Percentiles rank a stretch among this genome's conserved stretches.
Evolutionary conservation across 2,329 filamentous ascomycete genomes (phyloP).

Genomic region (Neofusicoccum kwambonambiense): DNA sequence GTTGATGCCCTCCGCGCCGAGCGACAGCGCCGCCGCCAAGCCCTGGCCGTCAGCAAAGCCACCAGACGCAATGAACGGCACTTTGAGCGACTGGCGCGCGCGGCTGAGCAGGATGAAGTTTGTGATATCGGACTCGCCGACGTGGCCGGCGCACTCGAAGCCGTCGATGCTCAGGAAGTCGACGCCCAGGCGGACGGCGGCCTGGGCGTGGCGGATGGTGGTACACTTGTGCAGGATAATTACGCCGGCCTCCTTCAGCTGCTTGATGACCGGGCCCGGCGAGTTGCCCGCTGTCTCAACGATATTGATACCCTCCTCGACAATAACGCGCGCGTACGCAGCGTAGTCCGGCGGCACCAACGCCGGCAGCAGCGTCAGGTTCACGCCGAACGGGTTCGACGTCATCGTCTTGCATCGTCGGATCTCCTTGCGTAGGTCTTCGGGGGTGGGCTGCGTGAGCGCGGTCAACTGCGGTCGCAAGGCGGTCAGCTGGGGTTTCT

Average conservation of each 20-base stretch:
- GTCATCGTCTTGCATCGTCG: slow-evolving; percentile 79
- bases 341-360: slow-evolving; percentile 88
- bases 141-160: slow-evolving; percentile 93
- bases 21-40: slow-evolving; percentile 81
- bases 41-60: slow-evolving; percentile 95
- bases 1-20: slow-evolving; percentile 93
- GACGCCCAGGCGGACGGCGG: slow-evolving; percentile 88
- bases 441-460: slow-evolving; percentile 88
- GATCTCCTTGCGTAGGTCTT: slow-evolving; percentile 92
- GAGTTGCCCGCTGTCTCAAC: slow-evolving; percentile 92
- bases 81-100: slow-evolving; percentile 76
- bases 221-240: slow-evolving; percentile 97
- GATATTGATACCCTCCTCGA: slow-evolving; percentile 87
- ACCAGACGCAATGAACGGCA: slow-evolving; percentile 93
- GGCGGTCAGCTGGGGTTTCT: background rate
- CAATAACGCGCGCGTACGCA: slow-evolving; percentile 86
- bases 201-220: slow-evolving; percentile 87
- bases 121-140: slow-evolving; percentile 82
- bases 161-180: slow-evolving; percentile 97
- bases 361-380: slow-evolving; percentile 88
- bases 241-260: slow-evolving; percentile 76
- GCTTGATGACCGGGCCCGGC: slow-evolving; percentile 84
- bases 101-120: slow-evolving; percentile 85
- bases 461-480: slow-evolving; percentile 60
- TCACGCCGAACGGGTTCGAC: slow-evolving; percentile 80